Evolutionary conservation across 805 yeast species (phyloP).

Genomic region (Wickerhamomyces mucosus): DNA sequence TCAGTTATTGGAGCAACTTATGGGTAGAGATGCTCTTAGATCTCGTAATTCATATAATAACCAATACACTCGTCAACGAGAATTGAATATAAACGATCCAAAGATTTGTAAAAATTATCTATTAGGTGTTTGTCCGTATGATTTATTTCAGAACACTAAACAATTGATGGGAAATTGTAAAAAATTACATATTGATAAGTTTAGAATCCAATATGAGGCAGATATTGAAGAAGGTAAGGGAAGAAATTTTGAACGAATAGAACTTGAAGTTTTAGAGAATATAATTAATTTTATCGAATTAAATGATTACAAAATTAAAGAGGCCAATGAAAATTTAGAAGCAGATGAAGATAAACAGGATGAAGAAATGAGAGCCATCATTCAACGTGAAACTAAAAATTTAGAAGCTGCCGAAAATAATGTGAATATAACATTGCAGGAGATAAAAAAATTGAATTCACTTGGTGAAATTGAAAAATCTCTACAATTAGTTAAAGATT

Average conservation of each 20-base stretch:
- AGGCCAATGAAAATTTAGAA: slow-evolving; percentile 56
- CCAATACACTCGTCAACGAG: slow-evolving; percentile 32
- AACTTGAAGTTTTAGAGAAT: slow-evolving; percentile 33
- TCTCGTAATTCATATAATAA: slow-evolving; percentile 2
- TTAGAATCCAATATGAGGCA: slow-evolving; percentile 59
- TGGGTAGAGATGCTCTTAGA: slow-evolving; percentile 48
- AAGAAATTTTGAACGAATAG: slow-evolving; percentile 37
- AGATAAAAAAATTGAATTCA: slow-evolving; percentile 42
- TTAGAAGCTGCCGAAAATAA: slow-evolving; percentile 52
- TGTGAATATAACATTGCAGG: slow-evolving; percentile 60
- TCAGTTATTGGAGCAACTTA: slow-evolving; percentile 64
- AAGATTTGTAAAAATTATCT: slow-evolving; percentile 71
- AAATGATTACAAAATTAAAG: slow-evolving; percentile 51
- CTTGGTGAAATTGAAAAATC: slow-evolving; percentile 43
- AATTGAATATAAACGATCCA: slow-evolving; percentile 38
- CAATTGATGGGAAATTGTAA: slow-evolving; percentile 79
- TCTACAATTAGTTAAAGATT: slow-evolving; percentile 35
- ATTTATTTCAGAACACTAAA: slow-evolving; percentile 72
- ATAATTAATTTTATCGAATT: slow-evolving; percentile 42
- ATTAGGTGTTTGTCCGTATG: slow-evolving; percentile 85
- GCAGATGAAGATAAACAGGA: slow-evolving; percentile 46
- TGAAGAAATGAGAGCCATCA: slow-evolving; percentile 42
- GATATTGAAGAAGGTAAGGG: slow-evolving; percentile 30
- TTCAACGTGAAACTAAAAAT: slow-evolving; percentile 43
- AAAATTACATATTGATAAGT: slow-evolving; percentile 62